Percentiles rank a stretch among this genome's conserved stretches.
These are phyloP conservation scores for Fabrea salina DNA, from an alignment of 169 alveolate species.

Conservation along the genomic window DNA sequence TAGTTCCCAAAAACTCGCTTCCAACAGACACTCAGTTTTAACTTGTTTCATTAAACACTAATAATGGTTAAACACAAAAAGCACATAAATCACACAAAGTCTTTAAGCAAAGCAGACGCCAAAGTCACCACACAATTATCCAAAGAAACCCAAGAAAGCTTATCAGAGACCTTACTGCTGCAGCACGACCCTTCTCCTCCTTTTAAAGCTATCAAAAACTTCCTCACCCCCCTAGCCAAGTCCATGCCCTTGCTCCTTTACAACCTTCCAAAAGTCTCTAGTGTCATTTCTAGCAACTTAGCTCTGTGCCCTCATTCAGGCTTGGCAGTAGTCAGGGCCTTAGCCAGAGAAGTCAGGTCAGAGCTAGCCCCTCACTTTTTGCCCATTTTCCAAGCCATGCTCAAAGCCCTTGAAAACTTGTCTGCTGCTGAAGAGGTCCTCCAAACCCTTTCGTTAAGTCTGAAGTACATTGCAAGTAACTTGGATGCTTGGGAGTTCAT, in stretches of 20 bases:
- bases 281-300: not conserved
- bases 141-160: not conserved
- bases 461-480: not conserved
- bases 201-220: not conserved
- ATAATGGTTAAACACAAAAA: too few relatives aligned
- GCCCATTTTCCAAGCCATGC: not conserved
- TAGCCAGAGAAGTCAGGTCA: slow-evolving; percentile 6
- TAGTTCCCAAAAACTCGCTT: too few relatives aligned
- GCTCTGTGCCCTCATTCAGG: not conserved
- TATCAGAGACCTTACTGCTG: not conserved
- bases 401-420: not conserved
- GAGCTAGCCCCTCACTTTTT: not conserved
- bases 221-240: not conserved
- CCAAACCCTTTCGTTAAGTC: not conserved
- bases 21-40: too few relatives aligned
- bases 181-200: not conserved
- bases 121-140: not conserved
- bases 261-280: not conserved
- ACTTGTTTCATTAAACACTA: too few relatives aligned
- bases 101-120: not conserved
- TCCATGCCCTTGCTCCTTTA: not conserved
- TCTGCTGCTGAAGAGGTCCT: not conserved
- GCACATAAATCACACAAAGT: too few relatives aligned
- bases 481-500: not conserved
- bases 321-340: not conserved